Evolutionary conservation across 352 stramenopile genomes (phyloP), one percentile per base, ranked within the genome.

Genomic region (Pythium biforme): DNA sequence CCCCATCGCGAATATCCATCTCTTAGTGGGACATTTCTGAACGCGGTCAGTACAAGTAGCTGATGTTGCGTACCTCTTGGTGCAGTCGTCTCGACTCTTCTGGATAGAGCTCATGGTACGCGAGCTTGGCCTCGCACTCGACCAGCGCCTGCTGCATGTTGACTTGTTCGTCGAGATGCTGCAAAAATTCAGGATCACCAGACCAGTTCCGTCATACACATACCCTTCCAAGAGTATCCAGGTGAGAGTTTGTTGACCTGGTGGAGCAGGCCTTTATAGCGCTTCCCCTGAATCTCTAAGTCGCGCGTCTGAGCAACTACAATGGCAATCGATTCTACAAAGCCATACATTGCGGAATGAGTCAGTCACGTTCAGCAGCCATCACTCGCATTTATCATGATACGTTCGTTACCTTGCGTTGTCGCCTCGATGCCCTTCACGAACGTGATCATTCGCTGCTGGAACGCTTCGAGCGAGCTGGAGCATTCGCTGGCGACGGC

Each of bases 341-440:
- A 29, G 34, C 40, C 17, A 47, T 22, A 22, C 1, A 45, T 17
- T 15, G 14, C 31, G 3, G 14, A 53, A 20, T 31, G 2, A 29
- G 23, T n/a, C 34, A 19, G 37, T 8, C 12, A 41, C 20, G 15
- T 47, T 23, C 31, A 15, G 12, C n/a, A n/a, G n/a, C n/a, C n/a
- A n/a, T n/a, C n/a, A n/a, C n/a, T n/a, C n/a, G n/a, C n/a, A n/a
- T n/a, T n/a, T n/a, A n/a, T n/a, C n/a, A n/a, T 23, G 17, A 34
- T 51, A 26, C 2, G 4, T 41, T 20, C 10, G 39, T 40, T 25
- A 86, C 77, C 73, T 75, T 86, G 70, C 12, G 64, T 65, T 20
- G 81, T 68, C 19, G 62, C 43, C 33, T 86, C 75, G 1, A 82
- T 58, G 22, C 74, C 70, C 56, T 89, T 85, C 20, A 81, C 67